A percentile compares a stretch with the other conserved stretches of the same genome.
Evolutionary conservation across 345 rosid species (phyloP).

Genomic region (Heritiera fomes): DNA sequence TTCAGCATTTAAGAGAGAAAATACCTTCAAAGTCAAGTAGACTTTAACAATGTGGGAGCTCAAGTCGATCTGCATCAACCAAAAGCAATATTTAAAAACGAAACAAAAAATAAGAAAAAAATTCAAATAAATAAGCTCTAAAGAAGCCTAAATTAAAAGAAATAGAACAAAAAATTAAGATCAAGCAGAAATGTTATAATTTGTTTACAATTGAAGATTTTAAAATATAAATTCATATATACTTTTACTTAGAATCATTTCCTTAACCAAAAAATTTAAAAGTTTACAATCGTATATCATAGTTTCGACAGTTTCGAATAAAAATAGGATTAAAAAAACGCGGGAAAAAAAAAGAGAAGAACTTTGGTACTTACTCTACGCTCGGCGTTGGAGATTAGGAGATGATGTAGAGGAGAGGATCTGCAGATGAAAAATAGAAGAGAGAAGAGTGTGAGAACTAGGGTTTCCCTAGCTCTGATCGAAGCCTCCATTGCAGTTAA

Average conservation of each 20-base stretch:
- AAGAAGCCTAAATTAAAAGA: constrained; percentile 4
- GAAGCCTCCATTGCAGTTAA: constrained; percentile 44
- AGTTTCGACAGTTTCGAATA: not conserved
- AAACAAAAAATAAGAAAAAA: not conserved
- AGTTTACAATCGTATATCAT: not conserved
- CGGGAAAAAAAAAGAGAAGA: constrained; percentile 18
- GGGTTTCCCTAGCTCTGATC: constrained; percentile 33
- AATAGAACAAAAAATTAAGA: not conserved
- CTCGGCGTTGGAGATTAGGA: constrained; percentile 81
- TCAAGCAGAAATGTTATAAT: not conserved
- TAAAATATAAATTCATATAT: not conserved
- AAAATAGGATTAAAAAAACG: not conserved
- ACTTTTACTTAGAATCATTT: not conserved
- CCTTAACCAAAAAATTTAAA: not conserved
- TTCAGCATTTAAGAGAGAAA: constrained; percentile 8
- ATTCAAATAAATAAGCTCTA: not conserved
- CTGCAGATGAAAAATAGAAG: constrained; percentile 36
- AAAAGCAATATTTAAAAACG: not conserved
- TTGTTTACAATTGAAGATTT: not conserved
- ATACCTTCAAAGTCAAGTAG: constrained; percentile 89
- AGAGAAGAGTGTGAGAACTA: constrained; percentile 36
- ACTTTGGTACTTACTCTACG: constrained; percentile 59
- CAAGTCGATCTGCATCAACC: constrained; percentile 81
- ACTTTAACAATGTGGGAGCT: constrained; percentile 79
- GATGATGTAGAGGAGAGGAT: constrained; percentile 45